Evolutionary conservation across 768 basidiomycete species (phyloP).

Genomic region (Termitomyces sp.): DNA sequence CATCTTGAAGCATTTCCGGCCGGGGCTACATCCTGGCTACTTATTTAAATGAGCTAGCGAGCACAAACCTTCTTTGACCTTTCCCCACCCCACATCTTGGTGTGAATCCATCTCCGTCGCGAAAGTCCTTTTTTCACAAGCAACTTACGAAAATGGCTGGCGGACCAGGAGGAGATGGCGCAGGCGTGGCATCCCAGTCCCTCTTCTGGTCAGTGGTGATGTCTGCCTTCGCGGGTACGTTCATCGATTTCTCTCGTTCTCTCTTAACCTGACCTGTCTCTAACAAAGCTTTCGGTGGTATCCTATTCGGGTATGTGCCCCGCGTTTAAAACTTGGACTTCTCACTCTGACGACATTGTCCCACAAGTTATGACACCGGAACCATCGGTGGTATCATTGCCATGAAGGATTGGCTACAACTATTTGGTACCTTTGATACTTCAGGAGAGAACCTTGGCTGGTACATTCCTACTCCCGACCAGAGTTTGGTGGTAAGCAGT

Average conservation of each 20-base stretch:
- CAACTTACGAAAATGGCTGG: conserved; percentile 16
- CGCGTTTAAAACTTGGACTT: not conserved
- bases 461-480: conserved; percentile 37
- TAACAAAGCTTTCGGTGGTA: conserved; percentile 39
- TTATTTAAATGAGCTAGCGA: not conserved
- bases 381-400: conserved; percentile 74
- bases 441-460: conserved; percentile 22
- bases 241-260: conserved; percentile 10
- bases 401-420: conserved; percentile 54
- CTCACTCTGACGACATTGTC: conserved; percentile 18
- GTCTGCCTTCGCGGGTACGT: conserved; percentile 35
- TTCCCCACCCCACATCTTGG: conserved; percentile 3
- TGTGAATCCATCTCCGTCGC: not conserved
- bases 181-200: conserved; percentile 25
- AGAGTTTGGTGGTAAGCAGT: conserved; percentile 33
- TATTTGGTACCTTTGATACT: conserved; percentile 38
- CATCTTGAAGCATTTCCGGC: not conserved
- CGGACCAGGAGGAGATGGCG: conserved; percentile 30
- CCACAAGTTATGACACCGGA: conserved; percentile 72
- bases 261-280: not conserved
- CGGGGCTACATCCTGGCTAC: not conserved
- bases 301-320: conserved; percentile 34
- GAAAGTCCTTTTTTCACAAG: not conserved
- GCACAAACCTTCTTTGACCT: not conserved
- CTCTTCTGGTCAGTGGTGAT: conserved; percentile 31